Conservation (phyloP, 345 rosid genomes). For the Streptanthus diversifolius region DNA sequence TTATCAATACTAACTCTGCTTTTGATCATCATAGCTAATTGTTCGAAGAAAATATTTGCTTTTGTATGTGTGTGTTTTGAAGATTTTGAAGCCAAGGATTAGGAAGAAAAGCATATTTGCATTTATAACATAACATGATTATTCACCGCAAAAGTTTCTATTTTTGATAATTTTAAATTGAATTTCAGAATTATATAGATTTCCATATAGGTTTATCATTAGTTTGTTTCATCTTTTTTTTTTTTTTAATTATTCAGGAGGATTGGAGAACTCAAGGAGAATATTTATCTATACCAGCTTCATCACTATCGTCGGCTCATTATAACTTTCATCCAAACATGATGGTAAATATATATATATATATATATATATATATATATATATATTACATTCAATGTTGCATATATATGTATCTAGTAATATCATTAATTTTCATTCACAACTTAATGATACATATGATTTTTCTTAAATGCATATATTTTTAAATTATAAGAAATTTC, state of each 20-base stretch:
- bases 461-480: slow-evolving; percentile 6
- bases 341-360: slow-evolving; percentile 45
- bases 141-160: background rate
- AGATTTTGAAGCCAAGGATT: background rate
- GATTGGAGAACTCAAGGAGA: slow-evolving; percentile 59
- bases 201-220: background rate
- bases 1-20: background rate
- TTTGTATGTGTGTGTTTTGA: background rate
- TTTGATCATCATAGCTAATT: background rate
- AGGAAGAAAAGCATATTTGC: background rate
- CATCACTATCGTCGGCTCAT: slow-evolving; percentile 58
- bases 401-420: background rate
- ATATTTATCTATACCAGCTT: slow-evolving; percentile 52
- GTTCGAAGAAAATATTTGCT: background rate
- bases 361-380: background rate
- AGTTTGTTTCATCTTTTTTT: background rate
- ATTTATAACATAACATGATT: background rate
- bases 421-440: background rate
- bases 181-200: background rate
- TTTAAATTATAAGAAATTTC: slow-evolving; percentile 21
- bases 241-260: slow-evolving; percentile 51
- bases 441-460: slow-evolving; percentile 10
- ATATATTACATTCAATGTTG: background rate
- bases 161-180: background rate
- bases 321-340: slow-evolving; percentile 55